Percentiles rank a stretch among this genome's conserved stretches.
Conservation (phyloP, 768 basidiomycete genomes). For the Termitomyces sp. region DNA sequence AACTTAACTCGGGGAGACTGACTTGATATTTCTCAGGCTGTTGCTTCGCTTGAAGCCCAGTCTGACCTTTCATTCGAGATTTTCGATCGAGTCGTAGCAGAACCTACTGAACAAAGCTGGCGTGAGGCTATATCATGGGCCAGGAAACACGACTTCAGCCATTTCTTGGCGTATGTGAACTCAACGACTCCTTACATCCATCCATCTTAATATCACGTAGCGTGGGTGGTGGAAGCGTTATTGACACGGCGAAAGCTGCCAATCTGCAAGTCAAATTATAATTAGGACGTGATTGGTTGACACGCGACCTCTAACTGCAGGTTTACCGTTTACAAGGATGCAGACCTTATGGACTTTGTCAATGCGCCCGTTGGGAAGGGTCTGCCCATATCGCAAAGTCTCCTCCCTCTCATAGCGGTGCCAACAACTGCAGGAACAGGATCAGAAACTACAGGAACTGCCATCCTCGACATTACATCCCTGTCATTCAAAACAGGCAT, state of each 20-base stretch:
- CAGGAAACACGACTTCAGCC: conserved; percentile 82
- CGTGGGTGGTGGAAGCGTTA: conserved; percentile 91
- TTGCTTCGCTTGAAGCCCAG: conserved; percentile 78
- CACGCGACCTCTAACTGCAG: conserved; percentile 31
- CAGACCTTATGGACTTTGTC: conserved; percentile 93
- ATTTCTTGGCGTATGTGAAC: conserved; percentile 77
- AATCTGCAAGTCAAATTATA: conserved; percentile 57
- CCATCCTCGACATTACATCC: conserved; percentile 91
- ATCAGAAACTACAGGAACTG: conserved; percentile 92
- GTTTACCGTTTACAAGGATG: conserved; percentile 88
- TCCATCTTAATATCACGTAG: conserved; percentile 30
- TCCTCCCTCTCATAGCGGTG: conserved; percentile 85
- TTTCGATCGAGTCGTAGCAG: conserved; percentile 77
- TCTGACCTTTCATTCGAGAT: conserved; percentile 76
- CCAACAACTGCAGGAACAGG: conserved; percentile 80
- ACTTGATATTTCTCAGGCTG: conserved; percentile 41
- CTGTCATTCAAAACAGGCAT: conserved; percentile 96
- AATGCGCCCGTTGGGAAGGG: conserved; percentile 96
- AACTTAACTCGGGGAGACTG: neutral
- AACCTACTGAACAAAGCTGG: conserved; percentile 92
- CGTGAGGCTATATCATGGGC: conserved; percentile 87
- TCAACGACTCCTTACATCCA: neutral
- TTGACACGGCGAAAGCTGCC: conserved; percentile 94
- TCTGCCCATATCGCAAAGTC: conserved; percentile 66
- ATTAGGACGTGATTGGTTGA: neutral